Percentiles rank a stretch among this genome's conserved stretches.
These are phyloP conservation scores for Boletus patriciae DNA, from an alignment of 768 basidiomycete species.

Conservation along the genomic window DNA sequence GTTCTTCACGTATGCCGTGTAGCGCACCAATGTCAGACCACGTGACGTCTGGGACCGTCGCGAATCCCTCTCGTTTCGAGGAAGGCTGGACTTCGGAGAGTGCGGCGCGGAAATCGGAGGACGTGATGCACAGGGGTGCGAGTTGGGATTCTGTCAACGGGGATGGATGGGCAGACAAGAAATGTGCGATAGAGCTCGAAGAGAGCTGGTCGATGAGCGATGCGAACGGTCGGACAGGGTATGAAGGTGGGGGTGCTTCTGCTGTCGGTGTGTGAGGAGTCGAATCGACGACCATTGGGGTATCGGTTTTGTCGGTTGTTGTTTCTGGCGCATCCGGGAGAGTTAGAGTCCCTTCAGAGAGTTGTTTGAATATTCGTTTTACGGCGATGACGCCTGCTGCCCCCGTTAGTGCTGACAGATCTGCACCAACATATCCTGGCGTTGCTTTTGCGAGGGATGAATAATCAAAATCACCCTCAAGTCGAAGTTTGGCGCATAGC, in stretches of 20 bases:
- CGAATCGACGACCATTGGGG: constrained; percentile 41
- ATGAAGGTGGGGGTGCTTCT: constrained; percentile 15
- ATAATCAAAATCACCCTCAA: constrained; percentile 90
- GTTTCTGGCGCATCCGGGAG: constrained; percentile 44
- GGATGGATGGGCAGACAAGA: constrained; percentile 82
- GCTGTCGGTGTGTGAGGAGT: constrained; percentile 17
- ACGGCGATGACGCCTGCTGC: constrained; percentile 96
- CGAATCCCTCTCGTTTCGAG: constrained; percentile 96
- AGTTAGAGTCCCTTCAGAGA: constrained; percentile 64
- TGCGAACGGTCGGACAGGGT: constrained; percentile 34
- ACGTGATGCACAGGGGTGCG: constrained; percentile 76
- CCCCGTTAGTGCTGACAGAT: constrained; percentile 84
- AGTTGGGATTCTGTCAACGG: constrained; percentile 80
- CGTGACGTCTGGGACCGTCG: constrained; percentile 92
- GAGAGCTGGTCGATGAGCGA: constrained; percentile 43
- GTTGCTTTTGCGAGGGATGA: constrained; percentile 83
- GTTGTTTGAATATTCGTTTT: constrained; percentile 86
- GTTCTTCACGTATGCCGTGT: constrained; percentile 80
- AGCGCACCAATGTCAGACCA: constrained; percentile 96
- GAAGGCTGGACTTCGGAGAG: constrained; percentile 93
- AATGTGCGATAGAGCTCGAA: constrained; percentile 78
- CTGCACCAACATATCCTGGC: constrained; percentile 96
- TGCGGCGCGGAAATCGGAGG: constrained; percentile 75
- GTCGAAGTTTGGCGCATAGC: constrained; percentile 75
- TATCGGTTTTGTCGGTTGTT: constrained; percentile 24